These are phyloP conservation scores for Lachancea cidri DNA, from an alignment of 805 yeast genomes.

Conservation along the genomic window DNA sequence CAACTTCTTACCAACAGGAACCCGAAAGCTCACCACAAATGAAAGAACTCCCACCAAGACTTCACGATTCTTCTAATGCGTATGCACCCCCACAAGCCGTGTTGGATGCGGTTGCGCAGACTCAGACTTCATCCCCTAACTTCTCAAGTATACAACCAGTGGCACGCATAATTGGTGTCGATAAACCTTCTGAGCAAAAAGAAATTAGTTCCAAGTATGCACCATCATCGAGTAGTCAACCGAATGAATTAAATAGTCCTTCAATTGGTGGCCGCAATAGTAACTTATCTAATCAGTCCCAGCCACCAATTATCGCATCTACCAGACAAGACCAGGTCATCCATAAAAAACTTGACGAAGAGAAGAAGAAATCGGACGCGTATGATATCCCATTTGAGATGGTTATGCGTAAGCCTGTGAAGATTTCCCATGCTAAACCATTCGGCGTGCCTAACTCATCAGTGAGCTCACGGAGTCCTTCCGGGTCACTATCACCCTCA, in stretches of 20 bases:
- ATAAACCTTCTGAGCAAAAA: neutral
- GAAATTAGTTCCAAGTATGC: neutral
- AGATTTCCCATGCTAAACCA: slow-evolving; percentile 36
- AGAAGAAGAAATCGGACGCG: slow-evolving; percentile 65
- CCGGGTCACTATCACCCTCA: slow-evolving; percentile 1
- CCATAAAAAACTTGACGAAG: slow-evolving; percentile 35
- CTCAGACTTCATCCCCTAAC: too few species aligned
- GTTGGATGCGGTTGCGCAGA: too few species aligned
- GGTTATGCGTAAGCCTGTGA: slow-evolving; percentile 35
- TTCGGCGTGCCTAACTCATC: slow-evolving; percentile 31
- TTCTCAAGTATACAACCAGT: neutral
- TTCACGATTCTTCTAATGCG: too few species aligned
- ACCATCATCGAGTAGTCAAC: neutral
- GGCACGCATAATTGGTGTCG: neutral
- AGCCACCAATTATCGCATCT: neutral
- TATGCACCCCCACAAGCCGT: too few species aligned
- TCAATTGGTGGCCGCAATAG: neutral
- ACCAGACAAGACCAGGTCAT: slow-evolving; percentile 8
- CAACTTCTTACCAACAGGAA: too few species aligned
- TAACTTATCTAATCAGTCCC: neutral
- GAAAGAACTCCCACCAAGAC: too few species aligned
- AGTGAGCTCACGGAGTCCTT: slow-evolving; percentile 8
- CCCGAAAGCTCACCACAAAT: too few species aligned
- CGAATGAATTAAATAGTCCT: neutral
- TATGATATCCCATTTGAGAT: slow-evolving; percentile 66